phyloP scores from a whole-genome alignment of 139 green algal genomes.

The Chlamydomonas eustigma region DNA sequence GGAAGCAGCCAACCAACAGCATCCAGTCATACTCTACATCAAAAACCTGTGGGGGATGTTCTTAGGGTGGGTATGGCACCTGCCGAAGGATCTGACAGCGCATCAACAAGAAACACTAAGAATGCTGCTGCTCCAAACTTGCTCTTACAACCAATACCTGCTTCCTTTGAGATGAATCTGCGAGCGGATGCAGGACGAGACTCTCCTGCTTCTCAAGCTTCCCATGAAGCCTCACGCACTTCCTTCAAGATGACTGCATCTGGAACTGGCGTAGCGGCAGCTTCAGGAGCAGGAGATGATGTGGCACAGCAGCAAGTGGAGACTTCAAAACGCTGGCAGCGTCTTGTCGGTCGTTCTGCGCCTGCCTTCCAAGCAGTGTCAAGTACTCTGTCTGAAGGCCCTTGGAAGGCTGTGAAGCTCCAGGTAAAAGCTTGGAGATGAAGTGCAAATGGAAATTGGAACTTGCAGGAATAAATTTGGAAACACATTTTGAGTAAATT shows the following conservation, averaged over 20 bases:
- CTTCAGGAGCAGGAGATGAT: neutral
- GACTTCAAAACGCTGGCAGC: neutral
- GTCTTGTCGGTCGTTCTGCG: neutral
- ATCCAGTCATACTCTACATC: no score
- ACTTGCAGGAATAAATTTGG: neutral
- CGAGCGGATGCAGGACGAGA: neutral
- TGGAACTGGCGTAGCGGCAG: neutral
- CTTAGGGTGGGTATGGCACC: no score
- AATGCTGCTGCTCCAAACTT: no score
- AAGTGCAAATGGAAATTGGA: neutral
- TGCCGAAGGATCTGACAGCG: no score
- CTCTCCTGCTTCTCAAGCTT: neutral
- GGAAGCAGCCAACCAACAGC: no score
- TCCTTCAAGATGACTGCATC: neutral
- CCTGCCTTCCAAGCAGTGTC: conserved; percentile 6
- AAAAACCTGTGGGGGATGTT: no score
- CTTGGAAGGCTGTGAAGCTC: conserved; percentile 30
- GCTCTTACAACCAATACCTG: conserved; percentile 3
- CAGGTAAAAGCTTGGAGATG: neutral
- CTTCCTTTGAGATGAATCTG: neutral
- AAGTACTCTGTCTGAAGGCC: conserved; percentile 3
- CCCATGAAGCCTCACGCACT: no score
- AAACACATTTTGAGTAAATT: neutral
- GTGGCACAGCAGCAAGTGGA: neutral
- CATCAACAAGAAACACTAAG: no score